Evolutionary conservation across 2,329 filamentous ascomycete genomes (phyloP), one percentile per base, ranked within the genome.

Genomic region (Cladophialophora carrionii): DNA sequence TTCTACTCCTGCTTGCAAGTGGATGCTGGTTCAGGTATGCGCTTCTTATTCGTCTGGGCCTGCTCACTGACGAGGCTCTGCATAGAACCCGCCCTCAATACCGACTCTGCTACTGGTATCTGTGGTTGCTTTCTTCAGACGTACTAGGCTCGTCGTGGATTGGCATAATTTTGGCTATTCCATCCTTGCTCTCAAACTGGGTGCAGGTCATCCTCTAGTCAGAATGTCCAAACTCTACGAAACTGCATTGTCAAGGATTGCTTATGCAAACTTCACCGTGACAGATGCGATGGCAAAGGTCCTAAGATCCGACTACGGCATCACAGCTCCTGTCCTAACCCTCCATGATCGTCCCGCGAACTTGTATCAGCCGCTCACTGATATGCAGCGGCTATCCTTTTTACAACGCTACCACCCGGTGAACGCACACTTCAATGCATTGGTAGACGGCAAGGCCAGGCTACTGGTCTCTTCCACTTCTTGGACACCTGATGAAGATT

Each of bases 141-240:
- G 91, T 71, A 96, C 91, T 46, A 86, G 86, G 63, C 84, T 99
- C 3, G 83, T 98, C 66, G 90, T 98, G 62, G 95, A 99, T 80
- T 99, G 95, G 95, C 95, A 99, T 81, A 99, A 99, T 78, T 98
- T 97, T 77, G 95, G 94, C 71, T 96, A 94, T 83, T 94, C 92
- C 8, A 96, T 99, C 72, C 86, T 99, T 3, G 90, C 84, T 1
- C 77, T 89, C 56, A 88, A 88, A 67, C 79, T 90, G 1, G 85
- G 87, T 0, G 69, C 78, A 1, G 77, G 74, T 5, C 91, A 96
- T 73, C 89, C 89, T 0, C 84, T 97, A n/a, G 92, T 97, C 8
- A 83, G 79, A 31, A 74, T 96, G 8, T 90, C 94, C 26, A 87
- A 87, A 68, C 83, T 83, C 74, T 97, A 97, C 74, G 95, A 99